phyloP scores from a whole-genome alignment of 106 monocot genomes.

The Phalaenopsis equestris region DNA sequence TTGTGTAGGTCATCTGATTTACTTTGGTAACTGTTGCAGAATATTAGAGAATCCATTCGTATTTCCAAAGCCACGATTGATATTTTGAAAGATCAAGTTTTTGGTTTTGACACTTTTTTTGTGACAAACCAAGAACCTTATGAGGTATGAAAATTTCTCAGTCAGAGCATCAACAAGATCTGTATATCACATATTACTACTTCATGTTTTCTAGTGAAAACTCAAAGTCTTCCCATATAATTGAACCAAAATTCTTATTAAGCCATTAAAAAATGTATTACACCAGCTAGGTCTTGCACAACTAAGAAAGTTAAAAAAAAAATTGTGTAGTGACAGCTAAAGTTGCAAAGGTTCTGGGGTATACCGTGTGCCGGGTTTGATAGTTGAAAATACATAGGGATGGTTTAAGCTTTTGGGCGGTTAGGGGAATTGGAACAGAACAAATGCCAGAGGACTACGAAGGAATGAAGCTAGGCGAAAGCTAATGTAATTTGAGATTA shows the following conservation, averaged over 20 bases:
- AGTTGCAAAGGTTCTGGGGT: neutral
- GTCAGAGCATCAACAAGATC: neutral
- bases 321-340: neutral
- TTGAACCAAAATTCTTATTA: neutral
- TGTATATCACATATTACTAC: neutral
- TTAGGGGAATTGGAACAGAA: too few species aligned
- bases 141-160: constrained; percentile 43
- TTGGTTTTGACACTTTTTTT: constrained; percentile 90
- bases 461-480: too few species aligned
- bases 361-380: neutral
- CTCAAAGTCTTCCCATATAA: neutral
- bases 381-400: neutral
- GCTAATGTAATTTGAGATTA: too few species aligned
- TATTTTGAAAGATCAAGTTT: constrained; percentile 65
- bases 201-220: neutral
- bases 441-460: too few species aligned
- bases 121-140: constrained; percentile 90
- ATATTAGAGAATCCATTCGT: constrained; percentile 57
- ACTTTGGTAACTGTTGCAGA: constrained; percentile 32
- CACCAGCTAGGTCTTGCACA: neutral
- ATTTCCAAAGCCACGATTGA: constrained; percentile 79
- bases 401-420: too few species aligned
- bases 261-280: neutral
- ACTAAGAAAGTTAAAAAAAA: neutral
- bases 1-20: neutral